Evolutionary conservation across 2,329 filamentous ascomycete genomes (phyloP), one percentile per base, ranked within the genome.

Genomic region (Ophiostoma piceae): DNA sequence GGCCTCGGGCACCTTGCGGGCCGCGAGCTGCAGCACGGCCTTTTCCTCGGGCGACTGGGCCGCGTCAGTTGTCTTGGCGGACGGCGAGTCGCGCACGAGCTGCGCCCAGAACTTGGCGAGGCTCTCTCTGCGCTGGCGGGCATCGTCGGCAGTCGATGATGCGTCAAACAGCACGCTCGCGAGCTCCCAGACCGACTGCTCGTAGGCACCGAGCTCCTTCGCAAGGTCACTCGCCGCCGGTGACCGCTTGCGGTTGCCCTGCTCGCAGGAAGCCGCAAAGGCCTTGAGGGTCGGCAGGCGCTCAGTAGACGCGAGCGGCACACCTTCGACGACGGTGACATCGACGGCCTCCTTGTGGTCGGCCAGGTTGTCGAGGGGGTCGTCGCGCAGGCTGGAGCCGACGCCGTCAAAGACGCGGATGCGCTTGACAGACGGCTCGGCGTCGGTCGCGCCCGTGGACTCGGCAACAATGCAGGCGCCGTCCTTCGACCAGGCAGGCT

Each of bases 131-230:
- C 87, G 84, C 26, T 80, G 65, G 60, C 77, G 76, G 29, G 77
- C 5, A 77, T 75, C 0, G 79, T 74, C 0, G 8, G 37, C 71
- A 19, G 81, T 81, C 12, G 87, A 72, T n/a, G 87, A 72, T n/a
- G 88, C 83, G 73, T 97, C 93, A 76, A 97, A 99, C 3, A 99
- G 84, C 51, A 97, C 89, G 70, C 91, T 91, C 0, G 92, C 90
- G 47, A 99, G 83, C 72, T 92, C 86, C 95, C 96, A 99, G 0
- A 95, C 88, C 16, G 88, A 83, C 75, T 88, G 87, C 79, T 96
- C 92, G 70, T 92, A 87, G 26, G 81, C 78, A 69, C 73, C 73
- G 2, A 72, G 69, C 35, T 69, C 68, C 51, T 71, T 69, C 3
- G 72, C 83, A 22, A 81, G 72, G 54, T 79, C 76, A 74, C 76